Conservation (phyloP, 116 monocot genomes). For the Zostera marina region DNA sequence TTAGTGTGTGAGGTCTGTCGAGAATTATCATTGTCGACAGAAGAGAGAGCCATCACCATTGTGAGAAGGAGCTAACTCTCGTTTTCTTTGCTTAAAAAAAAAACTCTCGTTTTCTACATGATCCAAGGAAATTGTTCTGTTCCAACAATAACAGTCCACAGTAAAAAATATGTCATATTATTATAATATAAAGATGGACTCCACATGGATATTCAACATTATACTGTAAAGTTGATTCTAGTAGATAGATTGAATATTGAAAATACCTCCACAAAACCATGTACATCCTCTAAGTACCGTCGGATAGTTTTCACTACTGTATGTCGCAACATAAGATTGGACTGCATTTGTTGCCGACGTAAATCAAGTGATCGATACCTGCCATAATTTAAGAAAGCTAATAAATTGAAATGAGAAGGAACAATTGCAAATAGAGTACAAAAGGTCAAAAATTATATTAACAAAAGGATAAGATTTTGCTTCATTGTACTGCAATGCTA, state of each 20-base stretch:
- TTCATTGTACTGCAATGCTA: too few species aligned
- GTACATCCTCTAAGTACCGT: conserved; percentile 20
- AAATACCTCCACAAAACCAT: conserved; percentile 25
- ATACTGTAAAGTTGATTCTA: neutral
- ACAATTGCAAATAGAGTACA: neutral
- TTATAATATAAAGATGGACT: neutral
- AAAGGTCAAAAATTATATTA: neutral
- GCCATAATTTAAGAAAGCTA: neutral
- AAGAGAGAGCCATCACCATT: too few species aligned
- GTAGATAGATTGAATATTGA: neutral
- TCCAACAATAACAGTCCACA: too few species aligned
- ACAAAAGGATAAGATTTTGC: too few species aligned
- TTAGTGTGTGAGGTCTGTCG: too few species aligned
- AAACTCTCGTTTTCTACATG: too few species aligned
- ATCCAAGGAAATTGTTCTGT: too few species aligned
- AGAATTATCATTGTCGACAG: too few species aligned
- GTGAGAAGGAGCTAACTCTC: too few species aligned
- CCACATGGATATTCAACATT: neutral
- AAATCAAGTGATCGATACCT: conserved; percentile 78
- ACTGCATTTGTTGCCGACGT: conserved; percentile 77
- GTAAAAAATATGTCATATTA: too few species aligned
- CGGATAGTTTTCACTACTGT: conserved; percentile 16
- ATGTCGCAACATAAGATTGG: conserved; percentile 74
- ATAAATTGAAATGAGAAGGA: neutral
- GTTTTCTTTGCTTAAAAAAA: too few species aligned